Conservation (phyloP, 108 stramenopile species). For the Fragilaria crotonensis region DNA sequence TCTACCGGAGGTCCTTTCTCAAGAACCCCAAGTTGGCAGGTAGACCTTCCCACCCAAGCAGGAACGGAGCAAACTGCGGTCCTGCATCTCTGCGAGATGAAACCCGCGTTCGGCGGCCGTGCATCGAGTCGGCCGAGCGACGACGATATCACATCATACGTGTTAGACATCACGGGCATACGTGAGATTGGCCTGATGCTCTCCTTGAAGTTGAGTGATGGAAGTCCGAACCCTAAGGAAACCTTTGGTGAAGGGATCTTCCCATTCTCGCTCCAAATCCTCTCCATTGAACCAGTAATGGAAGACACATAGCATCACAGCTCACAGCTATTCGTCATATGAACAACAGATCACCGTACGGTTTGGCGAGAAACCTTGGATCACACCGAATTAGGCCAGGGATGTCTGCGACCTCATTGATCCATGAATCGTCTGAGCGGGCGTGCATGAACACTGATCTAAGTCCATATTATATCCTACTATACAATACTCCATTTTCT, state of each 20-base stretch:
- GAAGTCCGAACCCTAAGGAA: slow-evolving; percentile 51
- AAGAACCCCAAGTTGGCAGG: slow-evolving; percentile 53
- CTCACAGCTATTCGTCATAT: too few relatives aligned
- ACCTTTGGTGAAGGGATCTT: slow-evolving; percentile 67
- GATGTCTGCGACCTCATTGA: too few relatives aligned
- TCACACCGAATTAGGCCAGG: too few relatives aligned
- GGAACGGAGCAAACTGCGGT: slow-evolving; percentile 29
- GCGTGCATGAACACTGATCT: too few relatives aligned
- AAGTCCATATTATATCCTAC: too few relatives aligned
- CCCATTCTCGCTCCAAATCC: slow-evolving; percentile 48
- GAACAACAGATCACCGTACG: too few relatives aligned
- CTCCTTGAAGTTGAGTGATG: slow-evolving; percentile 56
- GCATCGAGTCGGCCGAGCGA: slow-evolving; percentile 19
- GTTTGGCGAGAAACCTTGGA: too few relatives aligned
- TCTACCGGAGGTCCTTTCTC: slow-evolving; percentile 37
- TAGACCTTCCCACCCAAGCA: slow-evolving; percentile 38
- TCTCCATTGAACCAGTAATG: slow-evolving; percentile 33
- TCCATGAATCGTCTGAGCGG: too few relatives aligned
- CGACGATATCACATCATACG: slow-evolving; percentile 20
- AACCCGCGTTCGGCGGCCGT: slow-evolving; percentile 29
- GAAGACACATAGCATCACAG: not conserved
- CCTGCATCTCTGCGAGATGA: slow-evolving; percentile 28
- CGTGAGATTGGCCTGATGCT: slow-evolving; percentile 66
- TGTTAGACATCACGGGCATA: slow-evolving; percentile 42
- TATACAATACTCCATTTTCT: too few relatives aligned